A percentile compares a stretch with the other conserved stretches of the same genome.
Conservation (phyloP, 108 stramenopile species). For the Cyclostephanos tholiformis region DNA sequence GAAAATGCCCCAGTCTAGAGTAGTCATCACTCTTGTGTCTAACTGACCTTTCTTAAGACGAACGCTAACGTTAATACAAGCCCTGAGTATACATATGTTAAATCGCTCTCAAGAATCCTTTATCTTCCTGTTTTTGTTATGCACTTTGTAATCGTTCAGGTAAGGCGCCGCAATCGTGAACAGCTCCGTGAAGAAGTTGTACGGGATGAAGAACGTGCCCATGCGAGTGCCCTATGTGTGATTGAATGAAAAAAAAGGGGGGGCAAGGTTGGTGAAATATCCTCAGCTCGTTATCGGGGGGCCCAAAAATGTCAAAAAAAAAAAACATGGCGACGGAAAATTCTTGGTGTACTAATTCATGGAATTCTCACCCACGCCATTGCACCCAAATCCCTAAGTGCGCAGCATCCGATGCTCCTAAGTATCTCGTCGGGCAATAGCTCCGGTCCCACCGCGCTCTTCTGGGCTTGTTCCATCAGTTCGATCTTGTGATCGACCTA, state of each 20-base stretch:
- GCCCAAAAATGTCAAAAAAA: background rate
- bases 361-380: conserved; percentile 13
- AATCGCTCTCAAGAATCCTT: conserved; percentile 27
- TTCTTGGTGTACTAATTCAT: too few relatives aligned
- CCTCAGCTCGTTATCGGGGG: background rate
- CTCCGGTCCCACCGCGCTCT: conserved; percentile 89
- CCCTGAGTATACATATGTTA: background rate
- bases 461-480: conserved; percentile 88
- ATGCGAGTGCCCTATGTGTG: conserved; percentile 79
- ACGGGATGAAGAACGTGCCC: conserved; percentile 89
- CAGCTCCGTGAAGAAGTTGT: conserved; percentile 91
- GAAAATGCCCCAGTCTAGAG: conserved; percentile 8
- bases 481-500: conserved; percentile 93
- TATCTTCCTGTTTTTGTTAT: conserved; percentile 65
- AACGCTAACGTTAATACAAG: background rate
- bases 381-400: conserved; percentile 87
- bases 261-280: background rate
- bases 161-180: conserved; percentile 86
- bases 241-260: too few relatives aligned
- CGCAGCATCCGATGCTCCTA: conserved; percentile 88
- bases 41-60: background rate
- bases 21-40: background rate
- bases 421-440: conserved; percentile 90
- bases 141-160: conserved; percentile 90
- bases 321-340: background rate